Evolutionary conservation across 345 rosid genomes (phyloP).

Genomic region (Citrus maxima): DNA sequence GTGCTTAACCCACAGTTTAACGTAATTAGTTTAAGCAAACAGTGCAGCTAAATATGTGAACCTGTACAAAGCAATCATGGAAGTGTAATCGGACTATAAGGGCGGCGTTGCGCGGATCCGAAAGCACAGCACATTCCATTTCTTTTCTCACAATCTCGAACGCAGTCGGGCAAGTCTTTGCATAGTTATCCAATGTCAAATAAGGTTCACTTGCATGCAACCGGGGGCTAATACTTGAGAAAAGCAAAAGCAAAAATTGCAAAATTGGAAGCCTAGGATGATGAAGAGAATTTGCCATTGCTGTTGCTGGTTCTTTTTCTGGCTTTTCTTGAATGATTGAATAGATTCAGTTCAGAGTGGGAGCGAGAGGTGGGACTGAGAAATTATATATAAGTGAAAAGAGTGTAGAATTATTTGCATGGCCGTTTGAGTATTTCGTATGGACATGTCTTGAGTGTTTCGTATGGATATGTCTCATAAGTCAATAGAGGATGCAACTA

Average conservation of each 20-base stretch:
- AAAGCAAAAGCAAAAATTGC: constrained; percentile 24
- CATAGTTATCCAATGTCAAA: constrained; percentile 66
- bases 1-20: no score
- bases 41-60: constrained; percentile 5
- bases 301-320: neutral
- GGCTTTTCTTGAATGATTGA: neutral
- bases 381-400: constrained; percentile 33
- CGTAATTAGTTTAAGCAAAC: neutral
- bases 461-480: constrained; percentile 2
- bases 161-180: constrained; percentile 59
- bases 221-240: constrained; percentile 18
- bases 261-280: constrained; percentile 1
- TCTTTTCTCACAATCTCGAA: constrained; percentile 70
- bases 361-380: constrained; percentile 28
- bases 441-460: constrained; percentile 19
- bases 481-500: constrained; percentile 76
- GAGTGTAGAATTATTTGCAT: neutral
- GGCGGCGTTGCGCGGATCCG: constrained; percentile 88
- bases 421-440: constrained; percentile 22
- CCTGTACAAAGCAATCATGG: constrained; percentile 95
- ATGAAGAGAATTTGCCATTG: constrained; percentile 15
- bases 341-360: constrained; percentile 15
- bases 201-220: constrained; percentile 37
- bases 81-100: constrained; percentile 64
- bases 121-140: constrained; percentile 83